These are phyloP conservation scores for Hordeum pubiflorum DNA, from an alignment of 202 grass and related monocot genomes.

Conservation along the genomic window DNA sequence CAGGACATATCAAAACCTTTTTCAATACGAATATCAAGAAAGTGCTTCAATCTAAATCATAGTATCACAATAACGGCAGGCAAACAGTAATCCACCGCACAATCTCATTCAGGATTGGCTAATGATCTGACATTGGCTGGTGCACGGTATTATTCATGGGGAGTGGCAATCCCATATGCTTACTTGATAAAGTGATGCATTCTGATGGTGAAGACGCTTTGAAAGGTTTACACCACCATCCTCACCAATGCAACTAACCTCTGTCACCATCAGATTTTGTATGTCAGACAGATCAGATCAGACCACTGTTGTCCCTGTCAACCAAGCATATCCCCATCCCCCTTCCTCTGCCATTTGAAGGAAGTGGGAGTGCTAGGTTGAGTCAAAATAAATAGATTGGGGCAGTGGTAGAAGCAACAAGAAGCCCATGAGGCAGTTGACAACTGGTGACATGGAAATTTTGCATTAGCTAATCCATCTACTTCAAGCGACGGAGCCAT, in stretches of 20 bases:
- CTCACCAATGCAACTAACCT: neutral
- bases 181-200: neutral
- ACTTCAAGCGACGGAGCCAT: neutral
- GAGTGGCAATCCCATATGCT: neutral
- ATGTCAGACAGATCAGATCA: neutral
- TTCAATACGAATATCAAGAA: constrained; percentile 15
- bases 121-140: neutral
- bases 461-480: neutral
- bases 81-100: constrained; percentile 2
- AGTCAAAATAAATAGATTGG: neutral
- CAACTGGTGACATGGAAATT: neutral
- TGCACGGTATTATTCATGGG: neutral
- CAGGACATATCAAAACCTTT: neutral
- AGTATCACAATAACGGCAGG: neutral
- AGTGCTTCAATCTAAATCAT: neutral
- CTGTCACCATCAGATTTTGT: neutral
- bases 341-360: neutral
- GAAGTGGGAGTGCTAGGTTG: neutral
- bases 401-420: neutral
- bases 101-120: neutral
- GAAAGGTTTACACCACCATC: neutral
- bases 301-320: neutral
- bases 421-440: neutral
- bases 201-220: neutral
- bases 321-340: neutral